Evolutionary conservation across 148 eudicot genomes (phyloP).

Genomic region (Silene uniflora): DNA sequence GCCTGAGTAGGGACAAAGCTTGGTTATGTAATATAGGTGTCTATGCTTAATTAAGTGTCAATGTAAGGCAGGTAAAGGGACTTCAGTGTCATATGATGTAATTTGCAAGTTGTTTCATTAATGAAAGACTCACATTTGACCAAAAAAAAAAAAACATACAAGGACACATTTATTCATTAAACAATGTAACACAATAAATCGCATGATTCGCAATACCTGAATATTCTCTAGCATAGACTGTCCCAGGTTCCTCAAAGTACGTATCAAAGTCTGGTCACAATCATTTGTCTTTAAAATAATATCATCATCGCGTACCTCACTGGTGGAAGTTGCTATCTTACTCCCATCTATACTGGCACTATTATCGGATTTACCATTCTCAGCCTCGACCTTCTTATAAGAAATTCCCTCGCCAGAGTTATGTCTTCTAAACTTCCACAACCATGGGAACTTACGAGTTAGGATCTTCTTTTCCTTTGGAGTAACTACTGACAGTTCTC

Average conservation of each 20-base stretch:
- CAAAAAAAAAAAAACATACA: too few species aligned
- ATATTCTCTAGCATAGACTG: conserved; percentile 91
- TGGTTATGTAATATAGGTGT: too few species aligned
- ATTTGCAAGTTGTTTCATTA: too few species aligned
- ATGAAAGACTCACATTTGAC: too few species aligned
- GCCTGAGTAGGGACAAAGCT: too few species aligned
- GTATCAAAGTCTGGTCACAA: conserved; percentile 55
- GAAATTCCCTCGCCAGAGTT: conserved; percentile 49
- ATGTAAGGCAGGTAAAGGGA: too few species aligned
- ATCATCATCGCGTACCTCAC: conserved; percentile 24
- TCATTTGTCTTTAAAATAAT: conserved; percentile 46
- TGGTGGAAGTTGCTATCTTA: conserved; percentile 28
- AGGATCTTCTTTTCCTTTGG: conserved; percentile 41
- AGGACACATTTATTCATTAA: too few species aligned
- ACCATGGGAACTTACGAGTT: conserved; percentile 75
- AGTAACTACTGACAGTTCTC: conserved; percentile 21
- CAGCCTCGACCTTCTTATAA: conserved; percentile 35
- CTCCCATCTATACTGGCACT: conserved; percentile 27
- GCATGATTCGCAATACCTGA: conserved; percentile 52
- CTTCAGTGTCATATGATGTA: too few species aligned
- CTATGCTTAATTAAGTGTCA: too few species aligned
- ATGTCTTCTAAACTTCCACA: conserved; percentile 68
- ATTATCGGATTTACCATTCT: conserved; percentile 35
- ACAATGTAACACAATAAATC: not conserved
- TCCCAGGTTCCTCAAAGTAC: conserved; percentile 69